Conservation (phyloP, 306 rosid species). For the Fagus sylvatica region DNA sequence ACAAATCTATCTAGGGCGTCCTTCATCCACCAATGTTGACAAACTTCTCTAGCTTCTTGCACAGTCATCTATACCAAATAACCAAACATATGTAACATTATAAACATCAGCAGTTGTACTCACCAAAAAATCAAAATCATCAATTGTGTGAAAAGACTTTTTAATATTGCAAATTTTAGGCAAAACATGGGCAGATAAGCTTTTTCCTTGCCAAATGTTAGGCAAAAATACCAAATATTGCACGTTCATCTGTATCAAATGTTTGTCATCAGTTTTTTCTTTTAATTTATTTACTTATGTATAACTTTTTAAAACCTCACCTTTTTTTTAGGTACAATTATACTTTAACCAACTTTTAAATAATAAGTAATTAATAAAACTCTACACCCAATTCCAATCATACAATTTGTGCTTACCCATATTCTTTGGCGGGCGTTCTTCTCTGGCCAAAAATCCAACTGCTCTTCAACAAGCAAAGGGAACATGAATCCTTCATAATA, state of each 20-base stretch:
- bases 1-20: constrained; percentile 78
- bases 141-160: background rate
- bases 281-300: too few species aligned
- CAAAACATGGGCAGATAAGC: background rate
- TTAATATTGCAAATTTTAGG: background rate
- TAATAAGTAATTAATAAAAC: too few species aligned
- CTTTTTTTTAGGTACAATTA: too few species aligned
- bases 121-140: background rate
- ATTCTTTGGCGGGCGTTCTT: constrained; percentile 64
- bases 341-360: too few species aligned
- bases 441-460: constrained; percentile 89
- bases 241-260: too few species aligned
- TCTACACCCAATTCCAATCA: too few species aligned
- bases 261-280: too few species aligned
- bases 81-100: background rate
- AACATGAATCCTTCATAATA: constrained; percentile 87
- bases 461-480: constrained; percentile 79
- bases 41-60: constrained; percentile 69
- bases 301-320: too few species aligned
- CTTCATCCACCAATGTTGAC: constrained; percentile 97
- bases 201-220: too few species aligned
- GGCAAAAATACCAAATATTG: too few species aligned
- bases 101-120: constrained; percentile 1
- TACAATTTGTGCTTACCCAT: constrained; percentile 58
- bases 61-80: constrained; percentile 63